phyloP scores from a whole-genome alignment of 2,329 filamentous ascomycete species.

The Tolypocladium capitatum region DNA sequence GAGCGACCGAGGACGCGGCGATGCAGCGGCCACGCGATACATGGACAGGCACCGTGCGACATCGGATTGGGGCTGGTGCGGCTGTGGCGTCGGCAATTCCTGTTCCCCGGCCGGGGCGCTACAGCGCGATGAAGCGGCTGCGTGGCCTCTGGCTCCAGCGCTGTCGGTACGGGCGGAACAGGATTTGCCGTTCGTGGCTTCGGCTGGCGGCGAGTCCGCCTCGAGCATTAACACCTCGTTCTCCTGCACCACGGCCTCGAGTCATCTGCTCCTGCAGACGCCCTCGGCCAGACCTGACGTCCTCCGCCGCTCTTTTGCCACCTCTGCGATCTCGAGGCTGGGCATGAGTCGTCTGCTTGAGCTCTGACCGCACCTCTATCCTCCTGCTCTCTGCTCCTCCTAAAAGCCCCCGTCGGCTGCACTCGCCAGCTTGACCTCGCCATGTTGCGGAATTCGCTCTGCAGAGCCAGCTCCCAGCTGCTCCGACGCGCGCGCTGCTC shows the following conservation, averaged over 20 bases:
- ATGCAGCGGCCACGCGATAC: too few relatives aligned
- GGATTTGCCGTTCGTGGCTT: not conserved
- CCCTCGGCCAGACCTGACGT: slow-evolving; percentile 19
- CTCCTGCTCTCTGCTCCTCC: not conserved
- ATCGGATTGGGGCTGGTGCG: slow-evolving; percentile 1
- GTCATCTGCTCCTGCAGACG: not conserved
- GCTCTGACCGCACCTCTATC: slow-evolving; percentile 8
- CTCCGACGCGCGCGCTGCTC: slow-evolving; percentile 38
- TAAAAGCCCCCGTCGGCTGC: slow-evolving; percentile 3
- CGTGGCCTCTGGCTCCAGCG: too few relatives aligned
- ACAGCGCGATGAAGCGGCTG: too few relatives aligned
- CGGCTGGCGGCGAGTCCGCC: not conserved
- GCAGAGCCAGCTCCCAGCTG: slow-evolving; percentile 52
- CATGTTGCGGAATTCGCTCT: slow-evolving; percentile 62
- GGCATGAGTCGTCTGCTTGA: slow-evolving; percentile 15
- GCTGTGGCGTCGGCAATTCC: slow-evolving; percentile 4
- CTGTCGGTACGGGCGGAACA: too few relatives aligned
- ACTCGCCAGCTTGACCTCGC: slow-evolving; percentile 20
- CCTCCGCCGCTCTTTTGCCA: slow-evolving; percentile 32
- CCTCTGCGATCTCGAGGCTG: slow-evolving; percentile 16
- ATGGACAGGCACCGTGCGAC: too few relatives aligned
- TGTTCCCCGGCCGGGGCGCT: too few relatives aligned
- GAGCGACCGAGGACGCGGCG: not conserved
- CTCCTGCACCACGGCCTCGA: slow-evolving; percentile 1
- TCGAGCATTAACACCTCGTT: not conserved